A percentile compares a stretch with the other conserved stretches of the same genome.
These are phyloP conservation scores for Brassica nigra DNA, from an alignment of 345 rosid genomes.

Conservation along the genomic window DNA sequence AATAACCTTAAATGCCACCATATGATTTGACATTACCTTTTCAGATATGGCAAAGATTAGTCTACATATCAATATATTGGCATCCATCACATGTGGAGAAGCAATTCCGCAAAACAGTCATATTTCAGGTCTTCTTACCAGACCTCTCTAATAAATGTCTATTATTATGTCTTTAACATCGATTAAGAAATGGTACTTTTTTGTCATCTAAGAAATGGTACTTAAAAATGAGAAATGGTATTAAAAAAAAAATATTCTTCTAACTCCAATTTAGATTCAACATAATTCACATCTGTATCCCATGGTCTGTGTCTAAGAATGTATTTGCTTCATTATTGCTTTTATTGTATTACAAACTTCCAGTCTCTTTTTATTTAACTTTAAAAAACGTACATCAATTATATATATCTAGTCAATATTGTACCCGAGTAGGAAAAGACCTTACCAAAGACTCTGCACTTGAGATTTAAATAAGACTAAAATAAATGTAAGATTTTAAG, in stretches of 20 bases:
- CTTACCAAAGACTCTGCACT: no score
- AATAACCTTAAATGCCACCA: slow-evolving; percentile 34
- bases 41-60: background rate
- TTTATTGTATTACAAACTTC: background rate
- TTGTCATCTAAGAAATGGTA: no score
- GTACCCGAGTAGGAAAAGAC: no score
- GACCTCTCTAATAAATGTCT: background rate
- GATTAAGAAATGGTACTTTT: no score
- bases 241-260: no score
- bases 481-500: background rate
- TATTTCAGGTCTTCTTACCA: background rate
- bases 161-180: background rate
- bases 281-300: background rate
- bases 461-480: no score
- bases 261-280: background rate
- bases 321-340: background rate
- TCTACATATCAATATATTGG: background rate
- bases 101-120: background rate
- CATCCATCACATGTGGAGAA: background rate
- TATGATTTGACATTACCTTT: slow-evolving; percentile 19
- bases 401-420: no score
- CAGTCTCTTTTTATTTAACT: background rate
- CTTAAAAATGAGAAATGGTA: no score
- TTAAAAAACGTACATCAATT: no score
- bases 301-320: background rate